Percentiles rank a stretch among this genome's conserved stretches.
Evolutionary conservation across 805 yeast species (phyloP).

Genomic region (Wickerhamomyces bovis): DNA sequence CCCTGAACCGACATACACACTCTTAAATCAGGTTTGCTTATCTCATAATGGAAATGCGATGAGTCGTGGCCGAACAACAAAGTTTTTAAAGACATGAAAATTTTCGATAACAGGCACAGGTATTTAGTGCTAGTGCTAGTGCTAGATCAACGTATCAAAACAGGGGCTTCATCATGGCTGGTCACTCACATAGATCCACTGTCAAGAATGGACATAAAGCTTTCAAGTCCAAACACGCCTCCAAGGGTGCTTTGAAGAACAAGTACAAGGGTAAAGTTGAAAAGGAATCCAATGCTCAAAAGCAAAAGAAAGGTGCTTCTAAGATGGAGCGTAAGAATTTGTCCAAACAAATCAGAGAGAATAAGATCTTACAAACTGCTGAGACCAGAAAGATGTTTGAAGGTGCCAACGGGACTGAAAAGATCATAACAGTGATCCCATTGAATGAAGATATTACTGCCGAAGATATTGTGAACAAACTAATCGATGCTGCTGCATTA

Average conservation of each 20-base stretch:
- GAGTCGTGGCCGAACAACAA: background rate
- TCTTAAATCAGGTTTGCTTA: background rate
- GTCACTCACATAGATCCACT: constrained; percentile 80
- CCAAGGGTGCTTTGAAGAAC: constrained; percentile 82
- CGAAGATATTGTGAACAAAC: constrained; percentile 43
- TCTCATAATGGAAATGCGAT: background rate
- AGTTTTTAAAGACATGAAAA: background rate
- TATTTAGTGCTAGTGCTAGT: background rate
- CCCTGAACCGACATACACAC: background rate
- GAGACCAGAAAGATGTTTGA: constrained; percentile 67
- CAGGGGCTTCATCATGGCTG: constrained; percentile 42
- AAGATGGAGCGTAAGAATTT: constrained; percentile 69
- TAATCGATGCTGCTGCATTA: constrained; percentile 36
- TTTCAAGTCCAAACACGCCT: constrained; percentile 86
- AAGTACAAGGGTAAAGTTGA: constrained; percentile 84
- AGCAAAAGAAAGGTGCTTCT: constrained; percentile 28
- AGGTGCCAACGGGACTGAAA: constrained; percentile 75
- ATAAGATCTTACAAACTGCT: constrained; percentile 58
- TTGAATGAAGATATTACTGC: constrained; percentile 67
- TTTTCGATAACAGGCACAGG: background rate
- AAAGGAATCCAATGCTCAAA: constrained; percentile 38
- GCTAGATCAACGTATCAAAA: background rate
- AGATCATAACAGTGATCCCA: constrained; percentile 75
- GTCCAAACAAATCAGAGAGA: constrained; percentile 68
- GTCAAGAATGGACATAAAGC: constrained; percentile 81